These are phyloP conservation scores for Colletotrichum shisoi DNA, from an alignment of 2,329 filamentous ascomycete species.

Conservation along the genomic window DNA sequence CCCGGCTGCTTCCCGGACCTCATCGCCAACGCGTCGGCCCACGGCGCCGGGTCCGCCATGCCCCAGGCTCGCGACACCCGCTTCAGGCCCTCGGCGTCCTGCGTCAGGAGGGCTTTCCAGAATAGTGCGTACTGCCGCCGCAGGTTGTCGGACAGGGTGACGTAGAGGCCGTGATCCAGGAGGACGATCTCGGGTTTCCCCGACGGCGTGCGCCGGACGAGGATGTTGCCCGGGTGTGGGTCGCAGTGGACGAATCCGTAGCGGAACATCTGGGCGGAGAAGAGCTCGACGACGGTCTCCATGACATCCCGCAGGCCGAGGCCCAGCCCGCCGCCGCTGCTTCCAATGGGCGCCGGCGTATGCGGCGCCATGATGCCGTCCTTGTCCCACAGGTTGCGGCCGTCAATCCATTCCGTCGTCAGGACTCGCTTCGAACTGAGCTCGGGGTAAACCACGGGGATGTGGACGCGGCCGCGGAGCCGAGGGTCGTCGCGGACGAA, in stretches of 20 bases:
- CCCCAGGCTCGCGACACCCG: slow-evolving; percentile 68
- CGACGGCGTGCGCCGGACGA: slow-evolving; percentile 66
- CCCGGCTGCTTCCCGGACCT: slow-evolving; percentile 62
- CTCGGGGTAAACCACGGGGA: slow-evolving; percentile 70
- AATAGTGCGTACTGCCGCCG: slow-evolving; percentile 63
- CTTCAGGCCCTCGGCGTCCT: slow-evolving; percentile 68
- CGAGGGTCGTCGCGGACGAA: slow-evolving; percentile 65
- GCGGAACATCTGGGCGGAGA: slow-evolving; percentile 75
- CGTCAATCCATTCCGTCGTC: slow-evolving; percentile 77
- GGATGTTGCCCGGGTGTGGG: slow-evolving; percentile 72
- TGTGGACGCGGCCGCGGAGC: slow-evolving; percentile 68
- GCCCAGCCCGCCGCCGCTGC: slow-evolving; percentile 59
- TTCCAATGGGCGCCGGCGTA: slow-evolving; percentile 49
- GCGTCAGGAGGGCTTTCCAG: slow-evolving; percentile 72
- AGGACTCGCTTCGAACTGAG: slow-evolving; percentile 68
- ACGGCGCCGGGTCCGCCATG: slow-evolving; percentile 70
- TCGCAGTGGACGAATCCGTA: slow-evolving; percentile 75
- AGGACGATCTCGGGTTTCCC: slow-evolving; percentile 65
- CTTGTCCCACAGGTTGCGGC: slow-evolving; percentile 72
- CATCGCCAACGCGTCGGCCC: slow-evolving; percentile 71
- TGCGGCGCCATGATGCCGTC: slow-evolving; percentile 66
- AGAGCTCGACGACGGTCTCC: slow-evolving; percentile 73
- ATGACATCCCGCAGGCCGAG: slow-evolving; percentile 70
- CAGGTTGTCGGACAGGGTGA: slow-evolving; percentile 70
- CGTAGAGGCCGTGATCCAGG: slow-evolving; percentile 75